phyloP scores from a whole-genome alignment of 768 basidiomycete species.

The Pleurotus giganteus region DNA sequence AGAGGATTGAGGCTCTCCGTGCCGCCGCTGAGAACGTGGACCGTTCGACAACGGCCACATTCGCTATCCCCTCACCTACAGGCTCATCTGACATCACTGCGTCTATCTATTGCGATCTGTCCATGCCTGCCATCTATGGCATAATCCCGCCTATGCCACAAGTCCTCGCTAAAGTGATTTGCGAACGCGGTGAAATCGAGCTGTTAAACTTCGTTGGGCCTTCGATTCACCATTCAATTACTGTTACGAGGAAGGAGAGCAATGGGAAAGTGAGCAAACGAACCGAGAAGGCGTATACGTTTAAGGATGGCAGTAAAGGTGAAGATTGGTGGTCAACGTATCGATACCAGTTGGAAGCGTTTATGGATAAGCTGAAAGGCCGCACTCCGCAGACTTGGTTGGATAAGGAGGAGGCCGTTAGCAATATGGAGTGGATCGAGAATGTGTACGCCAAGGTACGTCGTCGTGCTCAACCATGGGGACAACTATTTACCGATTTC shows the following conservation, averaged over 20 bases:
- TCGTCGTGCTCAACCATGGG: neutral
- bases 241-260: conserved; percentile 29
- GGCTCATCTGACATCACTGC: conserved; percentile 27
- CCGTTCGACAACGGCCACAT: conserved; percentile 25
- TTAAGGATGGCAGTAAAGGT: conserved; percentile 40
- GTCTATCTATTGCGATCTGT: conserved; percentile 33
- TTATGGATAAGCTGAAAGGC: conserved; percentile 57
- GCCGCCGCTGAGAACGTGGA: conserved; percentile 24
- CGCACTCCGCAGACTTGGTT: conserved; percentile 17
- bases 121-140: conserved; percentile 24
- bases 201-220: conserved; percentile 43
- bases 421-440: conserved; percentile 50
- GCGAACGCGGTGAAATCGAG: conserved; percentile 42
- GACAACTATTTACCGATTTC: neutral
- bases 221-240: conserved; percentile 46
- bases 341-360: conserved; percentile 43
- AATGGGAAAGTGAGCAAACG: conserved; percentile 25
- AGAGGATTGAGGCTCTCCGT: conserved; percentile 19
- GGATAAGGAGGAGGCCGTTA: conserved; percentile 48
- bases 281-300: conserved; percentile 44
- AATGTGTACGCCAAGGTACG: conserved; percentile 11
- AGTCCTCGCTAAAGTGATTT: conserved; percentile 33
- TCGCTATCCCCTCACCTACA: conserved; percentile 23
- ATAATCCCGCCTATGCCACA: conserved; percentile 37
- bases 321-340: conserved; percentile 45